Evolutionary conservation across 805 yeast genomes (phyloP).

Genomic region (Saccharomyces mikatae): DNA sequence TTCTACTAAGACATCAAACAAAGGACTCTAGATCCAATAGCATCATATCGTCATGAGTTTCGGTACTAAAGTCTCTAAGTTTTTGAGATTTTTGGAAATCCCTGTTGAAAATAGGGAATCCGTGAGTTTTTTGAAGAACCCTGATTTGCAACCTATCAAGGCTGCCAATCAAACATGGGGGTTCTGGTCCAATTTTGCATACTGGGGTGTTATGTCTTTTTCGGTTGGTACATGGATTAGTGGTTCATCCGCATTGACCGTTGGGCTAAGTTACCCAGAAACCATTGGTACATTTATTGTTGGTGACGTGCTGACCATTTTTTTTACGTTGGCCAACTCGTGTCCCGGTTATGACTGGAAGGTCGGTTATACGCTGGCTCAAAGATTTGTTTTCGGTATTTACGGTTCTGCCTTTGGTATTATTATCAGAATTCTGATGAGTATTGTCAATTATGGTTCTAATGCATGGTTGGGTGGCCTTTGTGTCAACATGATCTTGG

Average conservation of each 20-base stretch:
- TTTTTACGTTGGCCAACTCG: constrained; percentile 39
- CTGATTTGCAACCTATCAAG: constrained; percentile 28
- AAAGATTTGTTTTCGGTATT: constrained; percentile 41
- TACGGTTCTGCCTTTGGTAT: constrained; percentile 38
- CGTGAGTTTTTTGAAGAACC: constrained; percentile 27
- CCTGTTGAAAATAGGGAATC: constrained; percentile 28
- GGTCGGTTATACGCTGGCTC: constrained; percentile 40
- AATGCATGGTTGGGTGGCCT: constrained; percentile 40
- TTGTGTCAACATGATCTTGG: constrained; percentile 32
- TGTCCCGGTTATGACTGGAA: constrained; percentile 44
- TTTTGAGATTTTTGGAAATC: constrained; percentile 21
- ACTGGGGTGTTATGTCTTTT: constrained; percentile 40
- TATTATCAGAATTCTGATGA: constrained; percentile 35
- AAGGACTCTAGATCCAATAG: neutral
- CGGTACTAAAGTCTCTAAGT: neutral
- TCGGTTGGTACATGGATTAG: constrained; percentile 40
- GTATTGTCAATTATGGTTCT: constrained; percentile 42
- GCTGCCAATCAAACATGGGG: constrained; percentile 32
- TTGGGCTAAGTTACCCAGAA: constrained; percentile 40
- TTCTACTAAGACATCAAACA: neutral
- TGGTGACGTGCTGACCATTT: constrained; percentile 40
- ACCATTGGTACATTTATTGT: constrained; percentile 39
- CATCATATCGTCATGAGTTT: neutral
- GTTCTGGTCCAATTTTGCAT: constrained; percentile 34
- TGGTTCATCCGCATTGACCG: constrained; percentile 37